Percentiles rank a stretch among this genome's conserved stretches.
These are phyloP conservation scores for Kodamaea laetipori DNA, from an alignment of 805 yeast species.

Conservation along the genomic window DNA sequence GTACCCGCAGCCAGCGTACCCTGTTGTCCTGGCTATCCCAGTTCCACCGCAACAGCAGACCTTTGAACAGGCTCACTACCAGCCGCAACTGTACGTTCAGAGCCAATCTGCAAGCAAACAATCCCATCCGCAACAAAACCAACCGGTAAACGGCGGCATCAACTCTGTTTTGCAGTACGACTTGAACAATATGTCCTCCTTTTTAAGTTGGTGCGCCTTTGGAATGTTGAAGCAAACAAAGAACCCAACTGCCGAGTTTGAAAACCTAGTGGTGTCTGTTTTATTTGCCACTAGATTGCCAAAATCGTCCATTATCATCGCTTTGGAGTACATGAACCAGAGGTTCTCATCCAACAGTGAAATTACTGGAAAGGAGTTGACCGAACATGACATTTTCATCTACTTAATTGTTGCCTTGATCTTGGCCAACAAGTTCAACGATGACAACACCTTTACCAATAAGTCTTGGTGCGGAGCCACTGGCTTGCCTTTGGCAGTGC, in stretches of 20 bases:
- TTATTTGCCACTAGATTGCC: slow-evolving; percentile 88
- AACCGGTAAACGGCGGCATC: slow-evolving; percentile 68
- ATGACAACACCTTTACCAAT: slow-evolving; percentile 94
- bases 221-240: slow-evolving; percentile 60
- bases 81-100: slow-evolving; percentile 9
- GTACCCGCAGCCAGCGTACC: slow-evolving; percentile 10
- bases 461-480: slow-evolving; percentile 97
- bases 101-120: neutral
- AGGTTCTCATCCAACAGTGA: slow-evolving; percentile 39
- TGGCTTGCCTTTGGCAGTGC: slow-evolving; percentile 60
- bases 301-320: slow-evolving; percentile 73
- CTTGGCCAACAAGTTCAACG: slow-evolving; percentile 90
- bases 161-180: slow-evolving; percentile 79
- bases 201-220: slow-evolving; percentile 71
- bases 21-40: slow-evolving; percentile 3
- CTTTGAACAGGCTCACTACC: slow-evolving; percentile 11
- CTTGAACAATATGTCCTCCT: slow-evolving; percentile 74
- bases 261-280: slow-evolving; percentile 62
- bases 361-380: slow-evolving; percentile 16
- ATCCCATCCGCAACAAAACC: slow-evolving; percentile 14
- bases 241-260: slow-evolving; percentile 52
- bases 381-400: slow-evolving; percentile 48
- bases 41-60: slow-evolving; percentile 7
- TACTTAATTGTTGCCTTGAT: slow-evolving; percentile 69
- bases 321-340: slow-evolving; percentile 77